Evolutionary conservation across 192 early-diverging fungal genomes (phyloP).

Genomic region (Backusella psychrophila): DNA sequence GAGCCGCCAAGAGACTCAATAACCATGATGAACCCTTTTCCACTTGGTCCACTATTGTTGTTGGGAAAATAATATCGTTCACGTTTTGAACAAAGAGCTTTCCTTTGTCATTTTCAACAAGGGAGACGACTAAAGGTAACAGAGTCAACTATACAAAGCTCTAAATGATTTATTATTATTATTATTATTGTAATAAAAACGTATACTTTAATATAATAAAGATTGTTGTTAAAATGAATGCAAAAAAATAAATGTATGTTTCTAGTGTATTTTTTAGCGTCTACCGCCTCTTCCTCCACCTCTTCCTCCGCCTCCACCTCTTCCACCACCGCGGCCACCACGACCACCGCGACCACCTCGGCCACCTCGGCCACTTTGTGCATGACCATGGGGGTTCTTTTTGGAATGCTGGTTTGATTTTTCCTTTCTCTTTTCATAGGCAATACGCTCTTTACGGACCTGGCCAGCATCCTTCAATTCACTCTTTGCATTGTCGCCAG

Average conservation of each 20-base stretch:
- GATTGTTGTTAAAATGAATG: not conserved
- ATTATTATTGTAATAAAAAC: not conserved
- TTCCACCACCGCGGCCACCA: conserved; percentile 23
- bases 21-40: too few species aligned
- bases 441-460: conserved; percentile 76
- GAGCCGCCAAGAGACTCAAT: too few species aligned
- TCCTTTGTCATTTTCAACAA: too few species aligned
- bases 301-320: conserved; percentile 6
- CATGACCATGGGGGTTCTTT: conserved; percentile 6
- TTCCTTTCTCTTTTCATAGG: conserved; percentile 70
- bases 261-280: not conserved
- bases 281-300: conserved; percentile 9
- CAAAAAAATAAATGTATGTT: not conserved
- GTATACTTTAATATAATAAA: not conserved
- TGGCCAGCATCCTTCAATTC: conserved; percentile 81
- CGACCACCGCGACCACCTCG: conserved; percentile 38
- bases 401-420: conserved; percentile 65
- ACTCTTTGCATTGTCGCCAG: conserved; percentile 43
- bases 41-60: too few species aligned
- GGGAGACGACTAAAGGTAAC: not conserved
- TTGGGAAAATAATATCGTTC: too few species aligned
- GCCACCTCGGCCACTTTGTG: conserved; percentile 11
- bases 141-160: not conserved
- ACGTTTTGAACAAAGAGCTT: too few species aligned
- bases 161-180: not conserved